phyloP scores from a whole-genome alignment of 2,329 filamentous ascomycete species.

The Macrophomina phaseolina region DNA sequence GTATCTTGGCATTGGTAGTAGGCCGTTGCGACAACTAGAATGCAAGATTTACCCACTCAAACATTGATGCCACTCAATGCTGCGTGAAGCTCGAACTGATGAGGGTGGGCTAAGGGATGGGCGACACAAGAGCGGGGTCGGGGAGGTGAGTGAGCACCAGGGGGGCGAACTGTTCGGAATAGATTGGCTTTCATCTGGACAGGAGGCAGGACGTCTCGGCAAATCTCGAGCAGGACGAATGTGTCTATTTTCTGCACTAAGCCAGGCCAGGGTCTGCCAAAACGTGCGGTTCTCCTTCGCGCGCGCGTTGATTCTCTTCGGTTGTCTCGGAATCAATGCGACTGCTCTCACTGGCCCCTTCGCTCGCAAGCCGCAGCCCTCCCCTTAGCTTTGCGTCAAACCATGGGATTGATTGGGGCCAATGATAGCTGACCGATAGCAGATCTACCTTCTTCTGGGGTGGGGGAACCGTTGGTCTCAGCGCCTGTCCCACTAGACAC shows the following conservation, averaged over 20 bases:
- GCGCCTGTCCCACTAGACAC: neutral
- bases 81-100: too few relatives aligned
- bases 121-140: neutral
- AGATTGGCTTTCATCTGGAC: neutral
- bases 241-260: neutral
- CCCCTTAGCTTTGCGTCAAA: neutral
- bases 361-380: neutral
- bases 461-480: neutral
- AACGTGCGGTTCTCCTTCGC: neutral
- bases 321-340: neutral
- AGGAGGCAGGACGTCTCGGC: constrained; percentile 5
- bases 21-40: constrained; percentile 28
- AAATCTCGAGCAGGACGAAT: neutral
- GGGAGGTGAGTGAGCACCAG: neutral
- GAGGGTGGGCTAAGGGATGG: neutral
- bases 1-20: constrained; percentile 28
- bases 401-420: neutral
- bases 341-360: neutral
- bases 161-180: neutral
- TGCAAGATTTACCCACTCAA: constrained; percentile 28
- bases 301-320: neutral
- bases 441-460: neutral
- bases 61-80: neutral
- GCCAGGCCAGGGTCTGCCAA: neutral
- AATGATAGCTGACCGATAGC: constrained; percentile 10